Base-by-base conservation (phyloP, 2,329 filamentous ascomycete genomes). In the Neofusicoccum parvum region DNA sequence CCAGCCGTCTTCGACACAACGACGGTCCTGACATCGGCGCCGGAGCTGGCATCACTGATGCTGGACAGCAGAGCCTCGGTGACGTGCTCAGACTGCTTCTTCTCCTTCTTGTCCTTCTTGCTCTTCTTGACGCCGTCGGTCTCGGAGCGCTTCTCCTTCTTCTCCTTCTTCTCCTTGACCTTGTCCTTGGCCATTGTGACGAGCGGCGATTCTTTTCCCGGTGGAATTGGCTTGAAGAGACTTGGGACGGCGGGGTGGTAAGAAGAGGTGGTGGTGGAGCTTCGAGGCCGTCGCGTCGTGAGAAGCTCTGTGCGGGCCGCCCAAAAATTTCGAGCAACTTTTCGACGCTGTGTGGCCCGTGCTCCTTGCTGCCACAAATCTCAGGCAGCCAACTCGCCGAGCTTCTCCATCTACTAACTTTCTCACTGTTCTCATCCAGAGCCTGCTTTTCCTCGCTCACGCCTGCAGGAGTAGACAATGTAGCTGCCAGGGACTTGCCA, bases 71-170 rank as follows among this genome's bases (percentile, higher is more conserved):
- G 81, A 39, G 84, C 85, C 65, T 86, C 84, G 54, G 82, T 85
- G 67, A 88, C 80, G 70, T 83, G 51, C 82, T 82, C 6, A 9
- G 59, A 32, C 63, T 67, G 39, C 63, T 67, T 67, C 65, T 67
- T 67, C 7, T 62, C 64, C 49, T 79, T 79, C 72, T 79, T 79
- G 20, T 73, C 72, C 68, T 77, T 81, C 77, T 84, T 84, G 58
- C 86, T 76, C 76, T 69, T 73, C 73, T 68, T 80, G 60, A 78
- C 72, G 68, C 76, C 76, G 46, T 79, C 76, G 20, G 69, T 71
- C 68, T 79, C 76, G 36, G 75, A 71, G 39, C 80, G 86, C 86
- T 91, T 91, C 71, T 91, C 88, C 82, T 91, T 90, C 85, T 91
- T 91, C 49, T 85, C 83, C 75, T 85, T 85, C 76, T 80, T 81